Evolutionary conservation across 495 filamentous ascomycete species (phyloP).

Genomic region (Copromyces sp.): DNA sequence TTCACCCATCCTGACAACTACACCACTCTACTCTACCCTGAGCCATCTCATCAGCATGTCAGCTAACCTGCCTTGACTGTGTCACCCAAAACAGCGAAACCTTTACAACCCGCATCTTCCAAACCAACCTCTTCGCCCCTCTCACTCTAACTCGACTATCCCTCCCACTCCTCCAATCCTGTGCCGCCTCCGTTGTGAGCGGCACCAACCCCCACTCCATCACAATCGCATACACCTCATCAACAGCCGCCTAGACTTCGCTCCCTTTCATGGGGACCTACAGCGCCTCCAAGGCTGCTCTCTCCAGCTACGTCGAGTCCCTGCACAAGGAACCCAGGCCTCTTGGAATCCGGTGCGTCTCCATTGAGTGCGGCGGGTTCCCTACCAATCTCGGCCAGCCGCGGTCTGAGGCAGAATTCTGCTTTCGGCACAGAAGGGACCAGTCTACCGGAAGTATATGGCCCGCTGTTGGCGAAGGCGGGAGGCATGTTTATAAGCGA

Average conservation of each 20-base stretch:
- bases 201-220: slow-evolving; percentile 7
- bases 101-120: slow-evolving; percentile 32
- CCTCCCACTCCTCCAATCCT: slow-evolving; percentile 22
- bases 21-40: neutral
- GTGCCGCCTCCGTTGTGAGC: slow-evolving; percentile 1
- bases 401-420: neutral
- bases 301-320: slow-evolving; percentile 31
- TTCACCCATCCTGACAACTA: neutral
- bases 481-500: slow-evolving; percentile 12
- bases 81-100: slow-evolving; percentile 12
- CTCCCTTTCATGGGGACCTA: slow-evolving; percentile 30
- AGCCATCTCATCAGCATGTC: neutral
- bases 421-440: neutral
- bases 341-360: slow-evolving; percentile 12
- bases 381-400: slow-evolving; percentile 18
- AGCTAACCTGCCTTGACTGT: neutral
- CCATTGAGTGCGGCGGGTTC: slow-evolving; percentile 19
- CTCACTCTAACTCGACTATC: slow-evolving; percentile 22
- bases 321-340: slow-evolving; percentile 14
- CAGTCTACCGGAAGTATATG: slow-evolving; percentile 5
- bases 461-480: slow-evolving; percentile 1
- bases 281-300: slow-evolving; percentile 35
- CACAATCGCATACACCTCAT: slow-evolving; percentile 16
- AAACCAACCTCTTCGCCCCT: slow-evolving; percentile 28
- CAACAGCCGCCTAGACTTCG: slow-evolving; percentile 35